Evolutionary conservation across 202 grass and related monocot species (phyloP), one percentile per base, ranked within the genome.

Genomic region (Digitaria exilis): DNA sequence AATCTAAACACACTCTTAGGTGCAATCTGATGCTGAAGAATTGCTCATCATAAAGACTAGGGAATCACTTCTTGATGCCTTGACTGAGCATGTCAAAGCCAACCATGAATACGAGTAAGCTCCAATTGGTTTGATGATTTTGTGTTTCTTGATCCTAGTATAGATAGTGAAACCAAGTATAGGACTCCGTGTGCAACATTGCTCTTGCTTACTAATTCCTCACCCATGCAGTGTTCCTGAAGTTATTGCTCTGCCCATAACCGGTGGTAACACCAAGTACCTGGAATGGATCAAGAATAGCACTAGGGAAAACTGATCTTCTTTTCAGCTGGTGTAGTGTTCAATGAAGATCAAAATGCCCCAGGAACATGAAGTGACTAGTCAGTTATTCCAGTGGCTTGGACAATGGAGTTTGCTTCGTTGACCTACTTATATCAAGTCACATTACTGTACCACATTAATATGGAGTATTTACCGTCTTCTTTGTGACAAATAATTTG

Each of bases 51-150:
- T 91, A 39, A 94, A 94, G 71, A 91, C 92, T 24, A 89, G 92
- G 65, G 89, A 91, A 78, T 89, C 92, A 25, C 92, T 94, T 83
- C 81, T 91, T 66, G 55, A 83, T 85, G 89, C 84, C 74, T 82
- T 94, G 60, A 94, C 87, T 50, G 87, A 85, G 57, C 89, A 94
- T 78, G 89, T 91, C 60, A 91, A 94, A 77, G 56, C 89, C 68
- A 94, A 91, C 69, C 92, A 91, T 88, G 92, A 91, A 87, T 94
- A 94, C 61, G 92, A 81, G 79, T 91, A 89, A 72, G 92, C 71
- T 75, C 32, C 70, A 70, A 49, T 56, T 63, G 7, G 45, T 42
- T 62, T 82, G 41, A 14, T 19, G 46, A 51, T 44, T 6, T 25
- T 29, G 3, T 32, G 7, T 52, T 4, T 75, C 14, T 59, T 31